These are phyloP conservation scores for Agaricales sp. DNA, from an alignment of 1,284 basidiomycete species.

Conservation along the genomic window DNA sequence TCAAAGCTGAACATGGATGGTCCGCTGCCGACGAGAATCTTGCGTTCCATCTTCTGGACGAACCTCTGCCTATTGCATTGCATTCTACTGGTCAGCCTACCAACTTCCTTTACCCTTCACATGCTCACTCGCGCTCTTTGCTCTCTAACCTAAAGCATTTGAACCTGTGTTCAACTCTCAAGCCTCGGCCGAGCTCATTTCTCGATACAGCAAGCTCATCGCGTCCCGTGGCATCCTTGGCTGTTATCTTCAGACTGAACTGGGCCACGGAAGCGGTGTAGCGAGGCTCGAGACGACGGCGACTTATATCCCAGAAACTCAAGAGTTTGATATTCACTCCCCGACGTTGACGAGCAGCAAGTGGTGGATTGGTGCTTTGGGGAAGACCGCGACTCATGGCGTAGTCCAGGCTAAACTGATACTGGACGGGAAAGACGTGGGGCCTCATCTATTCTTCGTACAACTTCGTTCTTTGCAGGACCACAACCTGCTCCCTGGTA, in stretches of 20 bases:
- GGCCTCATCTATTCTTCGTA: constrained; percentile 72
- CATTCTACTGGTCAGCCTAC: constrained; percentile 41
- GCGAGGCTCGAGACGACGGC: constrained; percentile 67
- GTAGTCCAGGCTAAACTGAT: constrained; percentile 72
- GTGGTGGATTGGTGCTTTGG: constrained; percentile 77
- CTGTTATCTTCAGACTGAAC: constrained; percentile 64
- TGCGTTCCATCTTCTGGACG: constrained; percentile 39
- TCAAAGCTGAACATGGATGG: constrained; percentile 45
- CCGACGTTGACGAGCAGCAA: constrained; percentile 71
- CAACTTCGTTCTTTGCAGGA: constrained; percentile 55
- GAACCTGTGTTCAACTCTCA: constrained; percentile 57
- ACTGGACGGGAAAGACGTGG: constrained; percentile 51
- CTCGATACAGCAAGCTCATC: constrained; percentile 39
- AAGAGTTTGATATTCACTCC: constrained; percentile 69
- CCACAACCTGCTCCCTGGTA: constrained; percentile 51
- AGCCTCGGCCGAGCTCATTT: constrained; percentile 37
- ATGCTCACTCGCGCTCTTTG: no score
- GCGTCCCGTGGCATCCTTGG: constrained; percentile 52
- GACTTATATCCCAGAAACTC: constrained; percentile 56
- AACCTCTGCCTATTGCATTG: constrained; percentile 39
- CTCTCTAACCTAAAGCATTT: constrained; percentile 35
- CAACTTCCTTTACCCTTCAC: not conserved
- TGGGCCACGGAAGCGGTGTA: constrained; percentile 74
- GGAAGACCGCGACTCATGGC: constrained; percentile 69
- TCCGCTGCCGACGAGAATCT: constrained; percentile 31